Conservation (phyloP, 2,329 filamentous ascomycete species). For the Phialocephala sp. region DNA sequence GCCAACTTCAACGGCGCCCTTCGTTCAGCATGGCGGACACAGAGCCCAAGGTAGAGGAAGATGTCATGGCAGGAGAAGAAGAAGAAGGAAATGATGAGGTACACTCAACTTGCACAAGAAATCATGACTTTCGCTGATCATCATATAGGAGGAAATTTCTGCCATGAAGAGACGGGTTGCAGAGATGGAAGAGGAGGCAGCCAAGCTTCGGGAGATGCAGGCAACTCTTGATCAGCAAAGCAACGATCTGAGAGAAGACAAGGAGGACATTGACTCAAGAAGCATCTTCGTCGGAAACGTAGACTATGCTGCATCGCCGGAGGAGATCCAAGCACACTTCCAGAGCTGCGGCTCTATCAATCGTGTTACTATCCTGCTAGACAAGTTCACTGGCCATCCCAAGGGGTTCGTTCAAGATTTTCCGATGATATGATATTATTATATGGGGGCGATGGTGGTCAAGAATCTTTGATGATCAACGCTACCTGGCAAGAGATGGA, state of each 20-base stretch:
- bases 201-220: slow-evolving; percentile 87
- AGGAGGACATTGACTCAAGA: slow-evolving; percentile 92
- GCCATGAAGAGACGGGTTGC: slow-evolving; percentile 87
- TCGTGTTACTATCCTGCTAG: slow-evolving; percentile 93
- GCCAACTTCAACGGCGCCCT: slow-evolving; percentile 15
- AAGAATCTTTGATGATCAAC: slow-evolving; percentile 41
- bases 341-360: slow-evolving; percentile 98
- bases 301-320: slow-evolving; percentile 94
- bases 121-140: slow-evolving; percentile 11
- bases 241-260: slow-evolving; percentile 85
- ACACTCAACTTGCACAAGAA: slow-evolving; percentile 13
- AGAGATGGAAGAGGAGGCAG: slow-evolving; percentile 90
- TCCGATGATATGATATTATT: slow-evolving; percentile 8
- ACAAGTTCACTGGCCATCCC: slow-evolving; percentile 99
- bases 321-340: slow-evolving; percentile 98
- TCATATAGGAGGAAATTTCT: slow-evolving; percentile 72
- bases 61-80: slow-evolving; percentile 38
- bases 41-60: slow-evolving; percentile 37
- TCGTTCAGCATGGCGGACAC: slow-evolving; percentile 39
- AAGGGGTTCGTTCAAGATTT: slow-evolving; percentile 77
- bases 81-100: slow-evolving; percentile 44
- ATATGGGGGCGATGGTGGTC: slow-evolving; percentile 15
- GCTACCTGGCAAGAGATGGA: slow-evolving; percentile 66
- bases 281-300: slow-evolving; percentile 99
- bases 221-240: slow-evolving; percentile 83